Base-by-base conservation (phyloP, 345 rosid species). In the Lagerstroemia speciosa region DNA sequence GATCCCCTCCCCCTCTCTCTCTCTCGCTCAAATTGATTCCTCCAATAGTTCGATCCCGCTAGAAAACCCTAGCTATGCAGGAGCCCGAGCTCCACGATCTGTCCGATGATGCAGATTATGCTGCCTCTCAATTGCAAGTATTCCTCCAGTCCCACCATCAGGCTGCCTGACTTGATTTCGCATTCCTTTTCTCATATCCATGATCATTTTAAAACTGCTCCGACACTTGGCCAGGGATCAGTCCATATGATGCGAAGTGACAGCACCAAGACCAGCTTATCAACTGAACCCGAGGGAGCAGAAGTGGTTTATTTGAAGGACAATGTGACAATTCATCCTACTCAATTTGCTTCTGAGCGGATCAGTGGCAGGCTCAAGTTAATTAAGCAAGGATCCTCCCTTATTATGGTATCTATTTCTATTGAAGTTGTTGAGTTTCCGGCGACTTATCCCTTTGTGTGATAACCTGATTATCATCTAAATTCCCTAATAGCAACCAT, bases 61-160 rank as follows among this genome's bases (percentile, higher is more conserved):
- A 14, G 30, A 53, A 53, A 53, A 72, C 36, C 65, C 70, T 64
- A 55, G 76, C 71, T 12, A 91, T 91, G 90, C 96, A 80, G 67
- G 91, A 89, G 84, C 52, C 88, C 10, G 99, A 95, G 68, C 83
- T 83, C 55, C 87, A 86, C 64, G 99, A 95, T 75, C 85, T 95
- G 67, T 89, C 98, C 6, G 99, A 95, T 81, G 99, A 95, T 79
- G 91, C 98, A 57, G 98, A 95, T 77, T 95, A 90, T 83, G 98
- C 97, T 3, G 98, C 94, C 9, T 92, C 99, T 37, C 79, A 82
- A 66, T 91, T 78, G 29, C 92, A 92, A 72, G 98, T 90, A 79
- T 73, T 78, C 66, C 19, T 0, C 4, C 19, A 9, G 2, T 69
- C 73, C 40, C 62, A 45, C 72, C 33, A 8, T 31, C 33, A 46